A percentile compares a stretch with the other conserved stretches of the same genome.
Conservation (phyloP, 2,329 filamentous ascomycete species). For the Tolypocladium tundrense region DNA sequence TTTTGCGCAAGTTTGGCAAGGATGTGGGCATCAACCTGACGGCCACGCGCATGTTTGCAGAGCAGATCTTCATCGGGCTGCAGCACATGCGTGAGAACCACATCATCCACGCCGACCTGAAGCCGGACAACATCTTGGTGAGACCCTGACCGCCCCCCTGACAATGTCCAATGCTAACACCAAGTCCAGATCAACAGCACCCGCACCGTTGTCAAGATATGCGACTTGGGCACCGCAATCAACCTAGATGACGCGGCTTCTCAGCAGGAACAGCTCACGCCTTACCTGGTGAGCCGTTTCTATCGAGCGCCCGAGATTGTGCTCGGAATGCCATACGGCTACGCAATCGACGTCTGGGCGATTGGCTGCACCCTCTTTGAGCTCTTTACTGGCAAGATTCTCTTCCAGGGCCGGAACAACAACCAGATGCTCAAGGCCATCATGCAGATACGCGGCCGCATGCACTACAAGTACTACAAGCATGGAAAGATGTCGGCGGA, state of each 20-base stretch:
- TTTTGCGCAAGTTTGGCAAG: conserved; percentile 90
- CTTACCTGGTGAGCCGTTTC: conserved; percentile 93
- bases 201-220: conserved; percentile 82
- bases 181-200: conserved; percentile 58
- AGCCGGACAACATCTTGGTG: conserved; percentile 93
- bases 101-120: conserved; percentile 90
- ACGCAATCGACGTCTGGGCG: conserved; percentile 94
- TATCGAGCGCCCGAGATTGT: conserved; percentile 97
- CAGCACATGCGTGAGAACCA: conserved; percentile 84
- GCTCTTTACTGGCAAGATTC: conserved; percentile 92
- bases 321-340: conserved; percentile 90
- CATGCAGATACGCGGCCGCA: conserved; percentile 90
- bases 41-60: conserved; percentile 80
- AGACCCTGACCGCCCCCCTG: conserved; percentile 8
- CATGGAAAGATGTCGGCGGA: conserved; percentile 64
- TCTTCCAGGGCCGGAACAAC: conserved; percentile 91
- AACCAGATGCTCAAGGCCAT: conserved; percentile 97
- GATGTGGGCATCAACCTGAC: conserved; percentile 85
- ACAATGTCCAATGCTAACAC: background rate
- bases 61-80: conserved; percentile 87
- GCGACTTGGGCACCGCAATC: conserved; percentile 92
- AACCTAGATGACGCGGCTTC: conserved; percentile 68
- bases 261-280: conserved; percentile 74
- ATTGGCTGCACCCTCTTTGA: conserved; percentile 96
- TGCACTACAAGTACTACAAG: conserved; percentile 80